A percentile compares a stretch with the other conserved stretches of the same genome.
phyloP scores from a whole-genome alignment of 2,329 filamentous ascomycete species.

The Calonectria pteridis region DNA sequence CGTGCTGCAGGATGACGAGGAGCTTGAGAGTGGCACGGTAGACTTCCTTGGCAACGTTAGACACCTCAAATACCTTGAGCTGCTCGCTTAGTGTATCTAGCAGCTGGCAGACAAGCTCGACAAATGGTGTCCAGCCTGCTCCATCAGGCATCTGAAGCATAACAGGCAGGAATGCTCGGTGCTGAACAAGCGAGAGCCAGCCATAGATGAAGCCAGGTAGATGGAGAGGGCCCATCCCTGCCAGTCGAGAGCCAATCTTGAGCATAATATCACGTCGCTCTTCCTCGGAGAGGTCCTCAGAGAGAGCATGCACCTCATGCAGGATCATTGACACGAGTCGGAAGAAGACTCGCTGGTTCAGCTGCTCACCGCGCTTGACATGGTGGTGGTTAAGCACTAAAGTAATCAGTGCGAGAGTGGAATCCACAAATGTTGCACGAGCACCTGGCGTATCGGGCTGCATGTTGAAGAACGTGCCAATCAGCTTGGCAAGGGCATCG shows the following conservation, averaged over 20 bases:
- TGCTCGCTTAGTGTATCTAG: slow-evolving; percentile 83
- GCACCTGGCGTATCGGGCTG: slow-evolving; percentile 73
- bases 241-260: slow-evolving; percentile 77
- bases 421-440: slow-evolving; percentile 80
- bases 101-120: slow-evolving; percentile 78
- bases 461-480: slow-evolving; percentile 80
- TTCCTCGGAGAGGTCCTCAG: slow-evolving; percentile 68
- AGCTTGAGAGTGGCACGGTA: slow-evolving; percentile 88
- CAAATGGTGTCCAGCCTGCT: slow-evolving; percentile 81
- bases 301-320: slow-evolving; percentile 75
- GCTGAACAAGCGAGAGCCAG: slow-evolving; percentile 86
- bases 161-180: slow-evolving; percentile 85
- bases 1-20: slow-evolving; percentile 88
- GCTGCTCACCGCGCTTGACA: slow-evolving; percentile 80
- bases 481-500: slow-evolving; percentile 86
- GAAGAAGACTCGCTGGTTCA: slow-evolving; percentile 93
- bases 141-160: slow-evolving; percentile 77
- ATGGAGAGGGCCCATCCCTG: slow-evolving; percentile 79
- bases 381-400: slow-evolving; percentile 90
- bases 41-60: slow-evolving; percentile 80
- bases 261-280: slow-evolving; percentile 79
- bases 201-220: slow-evolving; percentile 87
- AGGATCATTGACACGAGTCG: slow-evolving; percentile 87
- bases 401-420: slow-evolving; percentile 81
- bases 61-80: slow-evolving; percentile 78